These are phyloP conservation scores for Elongisporangium prolatum DNA, from an alignment of 352 stramenopile species.

Conservation along the genomic window DNA sequence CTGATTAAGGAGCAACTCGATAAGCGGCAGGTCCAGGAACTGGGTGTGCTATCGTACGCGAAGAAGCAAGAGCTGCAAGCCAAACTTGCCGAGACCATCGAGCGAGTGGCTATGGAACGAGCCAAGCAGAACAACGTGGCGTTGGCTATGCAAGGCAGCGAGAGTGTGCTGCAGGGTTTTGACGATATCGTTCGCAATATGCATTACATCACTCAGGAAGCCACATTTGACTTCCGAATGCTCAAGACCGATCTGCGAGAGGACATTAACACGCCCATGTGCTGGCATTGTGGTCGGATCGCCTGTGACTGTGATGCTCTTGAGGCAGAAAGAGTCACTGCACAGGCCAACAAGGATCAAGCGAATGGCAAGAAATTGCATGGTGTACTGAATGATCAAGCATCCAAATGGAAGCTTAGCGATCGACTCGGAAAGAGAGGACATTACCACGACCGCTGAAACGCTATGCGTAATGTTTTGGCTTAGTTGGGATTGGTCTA, in stretches of 20 bases:
- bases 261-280: conserved; percentile 32
- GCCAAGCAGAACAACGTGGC: conserved; percentile 37
- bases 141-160: conserved; percentile 38
- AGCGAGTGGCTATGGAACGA: conserved; percentile 25
- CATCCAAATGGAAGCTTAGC: background rate
- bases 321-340: conserved; percentile 7
- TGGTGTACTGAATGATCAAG: background rate
- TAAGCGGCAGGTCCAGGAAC: conserved; percentile 39
- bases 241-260: conserved; percentile 59
- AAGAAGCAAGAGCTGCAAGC: conserved; percentile 46
- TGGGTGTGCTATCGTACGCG: conserved; percentile 50
- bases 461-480: too few species aligned
- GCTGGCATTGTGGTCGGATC: conserved; percentile 41
- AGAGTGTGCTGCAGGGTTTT: conserved; percentile 36
- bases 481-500: conserved; percentile 10
- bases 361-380: conserved; percentile 22
- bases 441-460: background rate
- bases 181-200: conserved; percentile 47
- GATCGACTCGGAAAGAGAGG: conserved; percentile 1
- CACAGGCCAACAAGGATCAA: conserved; percentile 9
- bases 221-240: conserved; percentile 52
- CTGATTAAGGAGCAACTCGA: conserved; percentile 26
- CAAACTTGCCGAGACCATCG: conserved; percentile 40
- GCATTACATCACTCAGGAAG: conserved; percentile 43
- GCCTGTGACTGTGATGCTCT: conserved; percentile 38